Base-by-base conservation (phyloP, 2,329 filamentous ascomycete genomes). In the Colletotrichum sojae region DNA sequence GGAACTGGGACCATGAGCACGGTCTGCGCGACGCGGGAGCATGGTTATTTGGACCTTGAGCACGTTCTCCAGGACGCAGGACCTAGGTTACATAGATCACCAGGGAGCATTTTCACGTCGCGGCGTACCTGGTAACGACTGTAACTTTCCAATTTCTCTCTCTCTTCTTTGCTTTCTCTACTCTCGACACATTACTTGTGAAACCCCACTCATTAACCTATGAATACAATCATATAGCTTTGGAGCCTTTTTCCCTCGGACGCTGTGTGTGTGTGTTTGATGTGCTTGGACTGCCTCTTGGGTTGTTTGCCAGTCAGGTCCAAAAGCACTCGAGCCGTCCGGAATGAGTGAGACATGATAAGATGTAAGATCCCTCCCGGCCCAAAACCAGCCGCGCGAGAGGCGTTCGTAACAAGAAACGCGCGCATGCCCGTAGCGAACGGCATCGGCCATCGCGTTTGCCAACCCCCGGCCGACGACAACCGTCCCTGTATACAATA, bases 331-430 rank as follows among this genome's bases (percentile, higher is more conserved):
- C 22, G 43, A 60, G 49, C 54, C 51, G 36, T 60, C 49, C 16
- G 62, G 27, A 69, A 69, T 66, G 66, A 69, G 61, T 69, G 62
- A 66, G 49, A 52, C 62, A 69, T 62, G 40, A 66, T 55, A 48
- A 49, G 39, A 55, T 55, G 49, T 60, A 10, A 9, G 2, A 31
- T 31, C 48, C 55, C 22, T 22, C 46, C 66, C 54, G 59, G 40
- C 39, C 18, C 27, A 31, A 31, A 39, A 55, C 27, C 39, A 36
- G 60, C 40, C 20, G 55, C 55, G 49, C 6, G 8, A 10, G 27
- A 31, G 49, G 49, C 22, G 22, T 66, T 66, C 66, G 39, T 69
- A 69, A 69, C 66, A 66, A 66, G 48, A 51, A 9, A 31, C 5
- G 27, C 49, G 61, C 49, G 43, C 43, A 60, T 22, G 36, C 43